Base-by-base conservation (phyloP, 371 early-diverging fungal species). In the Rhizopus delemar region DNA sequence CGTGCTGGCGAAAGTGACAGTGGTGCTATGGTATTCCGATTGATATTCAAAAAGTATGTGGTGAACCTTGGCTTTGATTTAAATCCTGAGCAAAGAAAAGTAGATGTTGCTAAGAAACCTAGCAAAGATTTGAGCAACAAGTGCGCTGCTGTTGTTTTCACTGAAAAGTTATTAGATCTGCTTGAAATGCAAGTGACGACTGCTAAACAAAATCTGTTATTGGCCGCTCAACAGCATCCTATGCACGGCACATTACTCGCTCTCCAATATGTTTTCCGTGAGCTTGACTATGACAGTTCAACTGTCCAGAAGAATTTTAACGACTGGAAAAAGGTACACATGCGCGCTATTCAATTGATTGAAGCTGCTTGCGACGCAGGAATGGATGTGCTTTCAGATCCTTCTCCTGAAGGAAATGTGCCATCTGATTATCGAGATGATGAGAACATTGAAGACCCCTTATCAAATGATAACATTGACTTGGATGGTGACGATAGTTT, bases 351-450 rank as follows among this genome's bases (percentile, higher is more conserved):
- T 46, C 51, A 57, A 5, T 54, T 86, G 56, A 79, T 85, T 38
- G 74, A 83, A 51, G 53, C 65, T 0, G 81, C 86, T 8, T 84
- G 84, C 54, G 70, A 76, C 32, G 75, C 84, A 0, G 91, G 88
- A 4, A 77, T 90, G 72, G 82, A 78, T 15, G 86, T 92, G 2
- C 71, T 93, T 28, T 85, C 89, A 0, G 86, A 87, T 59, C 85
- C 88, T 9, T 88, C 93, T 7, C 92, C 93, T 4, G 93, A 93
- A 65, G 93, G 93, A 32, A 91, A 93, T 59, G 65, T 93, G 0
- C 93, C 93, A 6, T 75, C 87, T 6, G 83, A 87, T 5, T 85
- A 85, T 57, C 81, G 81, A 55, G 87, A 89, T 54, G 85, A 85
- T 74, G 92, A 89, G 46, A 82, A 85, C 34, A 75, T 81, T 11